Conservation (phyloP, 2,329 filamentous ascomycete species). For the Aspergillus japonicus region DNA sequence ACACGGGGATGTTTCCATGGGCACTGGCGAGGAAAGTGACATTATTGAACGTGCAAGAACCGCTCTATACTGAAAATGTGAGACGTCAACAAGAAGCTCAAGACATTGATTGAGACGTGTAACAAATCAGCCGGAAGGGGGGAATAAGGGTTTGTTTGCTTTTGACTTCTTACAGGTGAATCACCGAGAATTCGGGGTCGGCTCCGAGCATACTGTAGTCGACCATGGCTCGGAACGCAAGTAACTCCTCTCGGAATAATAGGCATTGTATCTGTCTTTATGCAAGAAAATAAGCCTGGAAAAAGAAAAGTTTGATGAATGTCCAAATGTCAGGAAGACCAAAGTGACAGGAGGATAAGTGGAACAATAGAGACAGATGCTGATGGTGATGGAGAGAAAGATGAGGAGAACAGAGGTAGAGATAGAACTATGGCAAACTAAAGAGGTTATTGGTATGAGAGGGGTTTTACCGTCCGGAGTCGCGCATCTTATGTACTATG, state of each 20-base stretch:
- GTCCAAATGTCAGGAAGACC: too few species aligned
- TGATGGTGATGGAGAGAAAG: background rate
- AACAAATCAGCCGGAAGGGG: background rate
- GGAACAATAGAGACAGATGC: background rate
- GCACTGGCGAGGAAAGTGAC: background rate
- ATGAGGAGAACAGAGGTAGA: too few species aligned
- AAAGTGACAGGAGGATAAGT: background rate
- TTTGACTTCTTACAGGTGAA: background rate
- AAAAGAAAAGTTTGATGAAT: too few species aligned
- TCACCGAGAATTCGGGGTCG: background rate
- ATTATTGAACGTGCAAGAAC: background rate
- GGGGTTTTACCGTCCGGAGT: background rate
- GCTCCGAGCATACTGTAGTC: background rate
- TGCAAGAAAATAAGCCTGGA: background rate
- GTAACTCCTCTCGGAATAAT: background rate
- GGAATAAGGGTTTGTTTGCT: background rate
- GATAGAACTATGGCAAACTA: background rate
- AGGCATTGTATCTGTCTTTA: background rate
- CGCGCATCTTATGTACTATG: background rate
- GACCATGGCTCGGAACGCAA: background rate
- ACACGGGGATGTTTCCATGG: background rate
- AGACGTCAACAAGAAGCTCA: too few species aligned
- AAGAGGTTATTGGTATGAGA: background rate
- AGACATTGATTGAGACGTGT: too few species aligned
- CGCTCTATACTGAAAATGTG: too few species aligned